Percentiles rank a stretch among this genome's conserved stretches.
These are phyloP conservation scores for sunflower (Helianthus annuus) DNA, from an alignment of 129 eudicot genomes.

Conservation along the genomic window DNA sequence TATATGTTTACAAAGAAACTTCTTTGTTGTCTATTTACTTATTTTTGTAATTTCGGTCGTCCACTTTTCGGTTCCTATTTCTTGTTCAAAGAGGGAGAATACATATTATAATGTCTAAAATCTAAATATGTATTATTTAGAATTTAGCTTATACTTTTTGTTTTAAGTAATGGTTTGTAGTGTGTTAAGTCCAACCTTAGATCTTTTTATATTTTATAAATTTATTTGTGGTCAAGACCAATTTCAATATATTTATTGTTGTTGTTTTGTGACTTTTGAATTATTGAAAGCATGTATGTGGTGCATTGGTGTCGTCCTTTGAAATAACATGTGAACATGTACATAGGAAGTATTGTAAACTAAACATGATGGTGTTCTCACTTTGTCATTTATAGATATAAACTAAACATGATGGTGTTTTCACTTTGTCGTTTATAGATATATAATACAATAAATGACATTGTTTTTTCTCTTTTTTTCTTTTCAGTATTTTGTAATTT, in stretches of 20 bases:
- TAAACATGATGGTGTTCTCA: not conserved
- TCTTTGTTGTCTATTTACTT: too few relatives aligned
- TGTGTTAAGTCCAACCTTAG: not conserved
- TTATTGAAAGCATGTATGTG: constrained; percentile 13
- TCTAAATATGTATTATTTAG: too few relatives aligned
- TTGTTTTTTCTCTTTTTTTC: not conserved
- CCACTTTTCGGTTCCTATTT: too few relatives aligned
- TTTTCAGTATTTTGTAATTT: not conserved
- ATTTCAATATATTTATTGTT: not conserved
- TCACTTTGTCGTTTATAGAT: constrained; percentile 30
- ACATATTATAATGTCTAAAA: too few relatives aligned
- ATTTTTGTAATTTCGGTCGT: too few relatives aligned
- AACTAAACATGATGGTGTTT: not conserved
- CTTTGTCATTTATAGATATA: constrained; percentile 31
- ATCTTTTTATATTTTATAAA: not conserved
- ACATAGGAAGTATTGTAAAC: constrained; percentile 19
- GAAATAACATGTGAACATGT: constrained; percentile 28
- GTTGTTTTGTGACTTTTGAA: constrained; percentile 18
- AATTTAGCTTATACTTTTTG: too few relatives aligned
- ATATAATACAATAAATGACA: constrained; percentile 16
- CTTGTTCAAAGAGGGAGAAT: too few relatives aligned
- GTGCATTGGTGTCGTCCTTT: constrained; percentile 15
- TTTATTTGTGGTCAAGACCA: not conserved
- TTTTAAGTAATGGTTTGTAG: not conserved
- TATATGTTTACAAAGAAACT: too few relatives aligned